Base-by-base conservation (phyloP, 768 basidiomycete genomes). In the Leccinum rimulosum region DNA sequence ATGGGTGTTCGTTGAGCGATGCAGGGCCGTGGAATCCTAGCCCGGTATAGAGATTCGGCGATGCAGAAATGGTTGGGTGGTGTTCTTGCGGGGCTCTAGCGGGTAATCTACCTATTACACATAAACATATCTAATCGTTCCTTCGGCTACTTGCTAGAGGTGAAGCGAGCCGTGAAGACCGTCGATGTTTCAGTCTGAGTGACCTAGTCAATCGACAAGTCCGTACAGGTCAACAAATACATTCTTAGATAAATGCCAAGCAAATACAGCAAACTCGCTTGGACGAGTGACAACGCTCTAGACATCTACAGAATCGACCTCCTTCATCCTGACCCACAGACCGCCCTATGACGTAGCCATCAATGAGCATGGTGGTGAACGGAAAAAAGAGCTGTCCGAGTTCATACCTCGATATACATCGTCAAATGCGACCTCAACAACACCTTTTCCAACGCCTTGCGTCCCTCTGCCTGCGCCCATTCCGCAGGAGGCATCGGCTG, bases 1-100 rank as follows among this genome's bases (percentile, higher is more conserved):
- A 83, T 0, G 92, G 94, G 0, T 98, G 95, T 74, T 90, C 87
- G 57, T 70, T 94, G 78, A 89, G 87, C 62, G 93, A 99, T 74
- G 90, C 82, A 1, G 96, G 96, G 8, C 95, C 96, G 9, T 98
- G 95, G 96, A 91, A 91, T 68, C 68, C 73, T 6, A 48, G 50
- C 47, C 4, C 9, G 30, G 64, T 47, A 60, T 72, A 72, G 70
- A 61, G 70, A 61, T 51, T 54, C 14, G 55, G 45, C 8, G 38
- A n/a, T 17, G 12, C 3, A 43, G 36, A 38, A 54, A 12, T 17
- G 4, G 30, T 36, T 10, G 27, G 36, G 8, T 25, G 22, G 43
- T 27, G 25, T 40, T 25, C 19, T 36, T 61, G 51, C 30, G 52
- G 33, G 55, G 55, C 47, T 57, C 56, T 60, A 36, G 58, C 50